Evolutionary conservation across 1,284 basidiomycete species (phyloP), one percentile per base, ranked within the genome.

Genomic region (Heterobasidion irregulare): DNA sequence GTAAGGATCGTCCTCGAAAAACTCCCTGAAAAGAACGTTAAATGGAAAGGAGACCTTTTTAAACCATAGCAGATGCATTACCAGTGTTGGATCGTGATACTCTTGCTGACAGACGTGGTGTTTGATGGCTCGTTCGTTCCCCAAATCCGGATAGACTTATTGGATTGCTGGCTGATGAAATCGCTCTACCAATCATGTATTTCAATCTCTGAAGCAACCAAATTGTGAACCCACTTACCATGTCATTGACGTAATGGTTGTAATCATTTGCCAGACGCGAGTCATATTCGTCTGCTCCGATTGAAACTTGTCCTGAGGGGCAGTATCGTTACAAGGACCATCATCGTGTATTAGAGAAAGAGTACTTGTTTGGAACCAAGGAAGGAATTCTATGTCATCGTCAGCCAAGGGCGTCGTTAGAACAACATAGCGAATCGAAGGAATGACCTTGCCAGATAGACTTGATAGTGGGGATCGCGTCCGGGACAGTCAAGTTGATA

Each of bases 11-110:
- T 67, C 68, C 12, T 65, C 69, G 10, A 66, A 70, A 59, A 72
- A 68, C 57, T 70, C 65, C 67, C 68, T 65, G 16, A 35, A 33
- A 18, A 12, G 16, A 3, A 18, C n/a, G 41, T 13, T 13, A 7
- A 13, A 5, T 13, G 41, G 16, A 44, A 13, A 16, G 12, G 41
- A 44, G 5, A 4, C 13, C 5, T 13, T 4, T 4, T 44, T 44
- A 6, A 6, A 6, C 8, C 6, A 44, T 44, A 43, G 18, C 8
- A 6, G 26, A n/a, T 53, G 18, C 18, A 9, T 47, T 44, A 67
- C 68, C 68, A 72, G 58, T 72, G 71, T 59, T 72, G 71, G 53
- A 72, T 71, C 16, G 68, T 71, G 54, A 72, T 60, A 60, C 66
- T 56, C 45, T 60, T 61, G n/a, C 62, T 64, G 53, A 70, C 61